Percentiles rank a stretch among this genome's conserved stretches.
Evolutionary conservation across 2,329 filamentous ascomycete genomes (phyloP).

Genomic region (Phialemonium atrogriseum): DNA sequence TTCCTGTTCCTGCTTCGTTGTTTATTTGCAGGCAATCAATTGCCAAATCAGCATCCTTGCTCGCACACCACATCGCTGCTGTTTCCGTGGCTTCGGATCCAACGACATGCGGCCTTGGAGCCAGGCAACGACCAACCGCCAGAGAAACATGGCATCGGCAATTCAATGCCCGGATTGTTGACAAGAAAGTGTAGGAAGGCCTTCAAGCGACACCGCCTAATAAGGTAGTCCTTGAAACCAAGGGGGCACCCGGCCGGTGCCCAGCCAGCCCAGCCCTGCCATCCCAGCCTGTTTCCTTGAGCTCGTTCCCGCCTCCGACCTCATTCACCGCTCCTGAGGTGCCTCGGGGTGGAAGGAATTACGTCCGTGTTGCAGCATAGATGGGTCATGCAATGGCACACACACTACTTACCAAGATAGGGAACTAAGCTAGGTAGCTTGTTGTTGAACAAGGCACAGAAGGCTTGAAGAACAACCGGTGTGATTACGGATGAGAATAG

Average conservation of each 20-base stretch:
- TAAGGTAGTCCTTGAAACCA: no score
- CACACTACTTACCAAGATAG: background rate
- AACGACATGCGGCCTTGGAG: slow-evolving; percentile 3
- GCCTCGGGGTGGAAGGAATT: slow-evolving; percentile 1
- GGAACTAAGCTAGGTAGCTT: no score
- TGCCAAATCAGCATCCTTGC: slow-evolving; percentile 15
- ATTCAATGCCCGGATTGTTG: slow-evolving; percentile 1
- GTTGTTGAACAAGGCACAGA: no score
- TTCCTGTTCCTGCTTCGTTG: slow-evolving; percentile 18
- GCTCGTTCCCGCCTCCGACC: no score
- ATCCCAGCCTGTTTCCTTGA: no score
- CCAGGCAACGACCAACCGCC: no score
- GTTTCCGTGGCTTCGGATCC: slow-evolving; percentile 6
- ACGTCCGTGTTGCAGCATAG: slow-evolving; percentile 2
- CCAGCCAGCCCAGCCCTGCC: no score
- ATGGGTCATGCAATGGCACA: slow-evolving; percentile 1
- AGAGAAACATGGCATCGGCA: slow-evolving; percentile 5
- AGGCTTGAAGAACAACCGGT: no score
- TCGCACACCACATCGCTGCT: slow-evolving; percentile 13
- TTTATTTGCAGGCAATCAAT: slow-evolving; percentile 14
- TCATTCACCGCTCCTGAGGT: slow-evolving; percentile 2
- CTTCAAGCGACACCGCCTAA: no score
- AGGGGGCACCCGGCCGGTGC: no score
- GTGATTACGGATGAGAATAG: no score
- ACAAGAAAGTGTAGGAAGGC: no score